Evolutionary conservation across 1,139 yeast genomes (phyloP).

Genomic region (Zygoascus hellenicus): DNA sequence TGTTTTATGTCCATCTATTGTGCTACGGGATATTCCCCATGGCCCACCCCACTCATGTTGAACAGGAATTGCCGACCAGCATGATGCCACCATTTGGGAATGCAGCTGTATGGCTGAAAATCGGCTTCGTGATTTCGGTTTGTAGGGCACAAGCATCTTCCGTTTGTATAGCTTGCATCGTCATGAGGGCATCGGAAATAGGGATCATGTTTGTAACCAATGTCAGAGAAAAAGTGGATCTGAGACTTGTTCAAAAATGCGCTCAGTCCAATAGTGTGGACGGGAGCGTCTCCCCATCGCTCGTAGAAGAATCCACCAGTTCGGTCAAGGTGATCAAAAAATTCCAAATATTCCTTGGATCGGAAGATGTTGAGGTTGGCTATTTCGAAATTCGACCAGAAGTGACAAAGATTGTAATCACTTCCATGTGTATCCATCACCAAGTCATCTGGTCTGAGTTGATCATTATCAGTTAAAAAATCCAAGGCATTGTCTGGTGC

Average conservation of each 20-base stretch:
- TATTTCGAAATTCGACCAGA: constrained; percentile 93
- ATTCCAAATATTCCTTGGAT: constrained; percentile 60
- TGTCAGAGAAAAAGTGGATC: constrained; percentile 84
- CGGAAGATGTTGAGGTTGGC: constrained; percentile 77
- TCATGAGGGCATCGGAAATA: constrained; percentile 72
- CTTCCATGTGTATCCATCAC: constrained; percentile 36
- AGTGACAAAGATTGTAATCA: constrained; percentile 83
- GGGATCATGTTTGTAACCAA: constrained; percentile 84
- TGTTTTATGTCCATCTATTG: not conserved
- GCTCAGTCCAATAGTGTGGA: constrained; percentile 73
- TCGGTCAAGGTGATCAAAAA: constrained; percentile 60
- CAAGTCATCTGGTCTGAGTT: constrained; percentile 35
- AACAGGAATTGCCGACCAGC: constrained; percentile 32
- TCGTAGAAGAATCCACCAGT: constrained; percentile 80
- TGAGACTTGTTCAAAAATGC: constrained; percentile 60
- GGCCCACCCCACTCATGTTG: constrained; percentile 22
- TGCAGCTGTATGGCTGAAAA: constrained; percentile 59
- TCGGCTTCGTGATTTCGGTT: constrained; percentile 47
- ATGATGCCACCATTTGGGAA: constrained; percentile 80
- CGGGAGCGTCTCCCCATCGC: constrained; percentile 99
- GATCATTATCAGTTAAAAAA: constrained; percentile 57
- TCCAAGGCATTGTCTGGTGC: constrained; percentile 64
- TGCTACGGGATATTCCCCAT: constrained; percentile 8
- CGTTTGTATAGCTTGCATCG: constrained; percentile 42
- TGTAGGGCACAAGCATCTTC: constrained; percentile 65